Conservation (phyloP, 2,329 filamentous ascomycete species). For the Capronia epimyces region DNA sequence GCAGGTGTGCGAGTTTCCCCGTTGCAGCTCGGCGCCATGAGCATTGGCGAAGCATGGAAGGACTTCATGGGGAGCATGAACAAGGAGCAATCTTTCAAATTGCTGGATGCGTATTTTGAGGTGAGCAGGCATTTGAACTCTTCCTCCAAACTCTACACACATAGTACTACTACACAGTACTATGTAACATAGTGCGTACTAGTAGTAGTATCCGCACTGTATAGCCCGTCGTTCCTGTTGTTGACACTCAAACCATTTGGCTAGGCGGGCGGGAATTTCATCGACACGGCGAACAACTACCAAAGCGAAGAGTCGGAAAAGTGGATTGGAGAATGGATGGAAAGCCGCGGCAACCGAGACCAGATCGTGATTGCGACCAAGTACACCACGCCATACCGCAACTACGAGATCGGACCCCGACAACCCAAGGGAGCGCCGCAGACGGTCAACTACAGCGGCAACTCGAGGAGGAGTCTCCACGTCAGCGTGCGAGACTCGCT, state of each 20-base stretch:
- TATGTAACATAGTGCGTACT: not conserved
- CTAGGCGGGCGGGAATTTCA: conserved; percentile 61
- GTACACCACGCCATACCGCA: conserved; percentile 37
- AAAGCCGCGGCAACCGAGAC: conserved; percentile 41
- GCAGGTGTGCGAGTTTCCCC: conserved; percentile 64
- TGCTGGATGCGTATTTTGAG: conserved; percentile 61
- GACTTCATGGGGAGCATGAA: conserved; percentile 59
- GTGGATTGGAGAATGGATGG: conserved; percentile 59
- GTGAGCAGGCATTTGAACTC: conserved; percentile 30
- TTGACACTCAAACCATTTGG: not conserved
- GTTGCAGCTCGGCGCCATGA: conserved; percentile 42
- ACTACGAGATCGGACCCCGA: conserved; percentile 33
- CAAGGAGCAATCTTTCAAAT: conserved; percentile 56
- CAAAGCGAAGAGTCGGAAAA: conserved; percentile 58
- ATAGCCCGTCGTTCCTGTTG: no score
- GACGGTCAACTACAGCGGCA: conserved; percentile 42
- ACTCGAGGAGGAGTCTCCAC: conserved; percentile 32
- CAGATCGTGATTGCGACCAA: conserved; percentile 55
- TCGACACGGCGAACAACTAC: conserved; percentile 66
- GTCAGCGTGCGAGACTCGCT: conserved; percentile 33
- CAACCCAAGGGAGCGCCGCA: conserved; percentile 14
- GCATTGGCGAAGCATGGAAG: conserved; percentile 38
- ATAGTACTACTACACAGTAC: not conserved
- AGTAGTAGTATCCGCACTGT: no score
- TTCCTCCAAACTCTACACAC: not conserved